These are phyloP conservation scores for Solanum sitiens DNA, from an alignment of 257 asterid species.

Conservation along the genomic window DNA sequence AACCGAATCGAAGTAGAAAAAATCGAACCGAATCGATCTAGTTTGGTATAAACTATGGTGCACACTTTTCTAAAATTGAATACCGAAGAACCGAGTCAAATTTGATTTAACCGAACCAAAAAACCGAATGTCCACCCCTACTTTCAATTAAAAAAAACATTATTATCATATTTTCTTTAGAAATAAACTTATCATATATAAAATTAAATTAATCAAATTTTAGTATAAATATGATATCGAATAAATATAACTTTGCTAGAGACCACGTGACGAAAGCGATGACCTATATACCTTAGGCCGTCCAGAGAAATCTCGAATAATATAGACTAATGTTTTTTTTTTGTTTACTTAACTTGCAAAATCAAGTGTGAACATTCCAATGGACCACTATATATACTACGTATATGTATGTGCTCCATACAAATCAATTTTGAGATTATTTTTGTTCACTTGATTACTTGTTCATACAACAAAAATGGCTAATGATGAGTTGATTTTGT, in stretches of 20 bases:
- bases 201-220: too few species aligned
- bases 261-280: neutral
- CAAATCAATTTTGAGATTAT: neutral
- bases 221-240: neutral
- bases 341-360: neutral
- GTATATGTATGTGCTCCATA: neutral
- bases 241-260: neutral
- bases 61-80: too few species aligned
- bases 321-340: too few species aligned
- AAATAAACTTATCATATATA: too few species aligned
- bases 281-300: neutral
- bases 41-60: too few species aligned
- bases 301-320: neutral
- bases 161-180: neutral
- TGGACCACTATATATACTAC: neutral
- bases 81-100: too few species aligned
- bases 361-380: neutral
- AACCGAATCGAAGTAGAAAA: too few species aligned
- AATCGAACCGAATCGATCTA: too few species aligned
- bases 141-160: too few species aligned
- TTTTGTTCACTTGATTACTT: neutral
- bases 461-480: slow-evolving; percentile 4
- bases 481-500: neutral
- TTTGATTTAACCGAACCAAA: too few species aligned
- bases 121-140: too few species aligned